phyloP scores from a whole-genome alignment of 306 rosid genomes.

The Mimosa pudica region DNA sequence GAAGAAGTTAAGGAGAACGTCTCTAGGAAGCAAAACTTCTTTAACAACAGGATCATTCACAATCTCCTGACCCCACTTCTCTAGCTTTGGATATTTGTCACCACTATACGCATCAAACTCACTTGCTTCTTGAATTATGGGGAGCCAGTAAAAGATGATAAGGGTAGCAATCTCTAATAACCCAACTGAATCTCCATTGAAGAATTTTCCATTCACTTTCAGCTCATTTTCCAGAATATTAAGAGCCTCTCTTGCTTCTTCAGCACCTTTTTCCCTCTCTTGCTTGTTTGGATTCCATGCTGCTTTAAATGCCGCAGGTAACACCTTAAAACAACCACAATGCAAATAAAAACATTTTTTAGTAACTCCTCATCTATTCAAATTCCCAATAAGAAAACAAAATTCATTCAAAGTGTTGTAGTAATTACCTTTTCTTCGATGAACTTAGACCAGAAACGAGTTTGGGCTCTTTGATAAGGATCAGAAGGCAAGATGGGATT shows the following conservation, averaged over 20 bases:
- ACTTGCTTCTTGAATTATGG: conserved; percentile 42
- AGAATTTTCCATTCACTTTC: conserved; percentile 38
- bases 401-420: neutral
- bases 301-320: conserved; percentile 23
- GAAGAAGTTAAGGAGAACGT: conserved; percentile 30
- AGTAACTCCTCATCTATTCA: neutral
- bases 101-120: conserved; percentile 39
- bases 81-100: conserved; percentile 48
- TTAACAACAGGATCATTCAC: conserved; percentile 38
- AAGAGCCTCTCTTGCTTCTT: conserved; percentile 38
- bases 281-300: neutral
- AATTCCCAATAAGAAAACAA: neutral
- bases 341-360: neutral
- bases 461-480: conserved; percentile 41
- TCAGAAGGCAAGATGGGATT: conserved; percentile 42
- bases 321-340: neutral
- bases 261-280: conserved; percentile 40
- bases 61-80: conserved; percentile 53
- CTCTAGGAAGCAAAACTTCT: conserved; percentile 39
- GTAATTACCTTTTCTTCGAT: conserved; percentile 44
- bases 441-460: conserved; percentile 44
- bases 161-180: conserved; percentile 52
- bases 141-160: conserved; percentile 53
- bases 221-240: conserved; percentile 48
- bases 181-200: conserved; percentile 40